Evolutionary conservation across 805 yeast species (phyloP), one percentile per base, ranked within the genome.

Genomic region (Starmera pachycereana): DNA sequence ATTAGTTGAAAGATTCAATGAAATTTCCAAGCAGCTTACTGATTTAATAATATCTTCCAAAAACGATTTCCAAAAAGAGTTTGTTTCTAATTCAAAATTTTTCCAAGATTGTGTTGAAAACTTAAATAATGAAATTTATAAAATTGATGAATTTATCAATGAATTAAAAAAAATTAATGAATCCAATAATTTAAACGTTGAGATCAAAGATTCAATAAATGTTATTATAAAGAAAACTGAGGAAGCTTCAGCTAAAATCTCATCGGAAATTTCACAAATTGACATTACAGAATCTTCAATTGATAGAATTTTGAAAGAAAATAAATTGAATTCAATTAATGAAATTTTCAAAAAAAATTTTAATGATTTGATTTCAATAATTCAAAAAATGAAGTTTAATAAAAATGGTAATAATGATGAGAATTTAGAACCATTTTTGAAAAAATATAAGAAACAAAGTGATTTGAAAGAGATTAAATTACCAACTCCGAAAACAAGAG

Each of bases 101-200:
- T 22, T 22, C 27, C 27, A 22, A 22, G 6, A 22, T 22, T 22
- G 27, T 22, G 27, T 22, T 22, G 9, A n/a, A 3, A 43, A 37
- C 1, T 36, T 56, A 4, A 42, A 35, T n/a, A 7, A 35, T 1
- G 42, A 35, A 12, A 47, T 53, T 40, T 19, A n/a, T 0, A 19
- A 38, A 13, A 32, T 54, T 19, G 44, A 40, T 34, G 28, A 29
- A 2, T 43, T 38, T 28, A 33, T 52, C 2, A 32, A 18, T 4
- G 35, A 37, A 2, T 44, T 54, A 25, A 45, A 46, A 18, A 5
- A 12, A 6, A 4, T 22, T 8, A 22, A 22, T 22, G 27, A 22
- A 8, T 33, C 45, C 10, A 47, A 46, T 28, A n/a, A 25, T 4
- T 46, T 49, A 28, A 48, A 46, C 11, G 35, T 39, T 7, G 29